A percentile compares a stretch with the other conserved stretches of the same genome.
phyloP scores from a whole-genome alignment of 129 eudicot genomes.

The Centrapalus pauciflorus region DNA sequence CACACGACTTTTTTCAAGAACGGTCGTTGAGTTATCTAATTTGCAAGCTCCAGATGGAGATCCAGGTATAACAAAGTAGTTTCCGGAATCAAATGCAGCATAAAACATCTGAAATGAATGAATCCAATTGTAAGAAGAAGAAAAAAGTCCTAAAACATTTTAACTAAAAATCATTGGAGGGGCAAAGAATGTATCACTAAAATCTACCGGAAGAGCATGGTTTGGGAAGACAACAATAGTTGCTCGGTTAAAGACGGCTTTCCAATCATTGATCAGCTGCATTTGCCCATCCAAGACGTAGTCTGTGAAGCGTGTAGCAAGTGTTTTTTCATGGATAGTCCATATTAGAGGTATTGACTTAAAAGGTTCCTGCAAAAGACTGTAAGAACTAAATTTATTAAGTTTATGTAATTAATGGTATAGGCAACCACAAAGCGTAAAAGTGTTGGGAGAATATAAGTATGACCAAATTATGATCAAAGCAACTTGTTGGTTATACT shows the following conservation, averaged over 20 bases:
- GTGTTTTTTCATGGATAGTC: conserved; percentile 73
- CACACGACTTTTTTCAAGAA: conserved; percentile 30
- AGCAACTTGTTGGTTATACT: not conserved
- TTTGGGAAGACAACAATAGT: conserved; percentile 85
- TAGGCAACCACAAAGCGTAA: not conserved
- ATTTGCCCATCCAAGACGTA: conserved; percentile 40
- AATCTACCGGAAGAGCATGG: conserved; percentile 71
- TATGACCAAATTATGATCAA: too few species aligned
- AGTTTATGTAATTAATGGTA: conserved; percentile 10
- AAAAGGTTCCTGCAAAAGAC: conserved; percentile 97
- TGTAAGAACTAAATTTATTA: conserved; percentile 59
- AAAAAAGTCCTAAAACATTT: not conserved
- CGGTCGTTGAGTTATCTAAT: conserved; percentile 33
- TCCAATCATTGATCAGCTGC: conserved; percentile 65
- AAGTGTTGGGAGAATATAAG: not conserved
- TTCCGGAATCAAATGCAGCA: conserved; percentile 80
- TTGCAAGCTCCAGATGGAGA: conserved; percentile 65
- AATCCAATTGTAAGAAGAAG: not conserved
- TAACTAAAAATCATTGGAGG: not conserved
- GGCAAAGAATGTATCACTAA: not conserved
- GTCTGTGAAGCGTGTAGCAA: conserved; percentile 50
- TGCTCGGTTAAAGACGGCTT: conserved; percentile 59
- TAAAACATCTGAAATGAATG: conserved; percentile 58
- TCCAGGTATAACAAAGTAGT: conserved; percentile 91
- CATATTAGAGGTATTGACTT: conserved; percentile 78